Conservation (phyloP, 1,284 basidiomycete genomes). For the Paramarasmius palmivorus region DNA sequence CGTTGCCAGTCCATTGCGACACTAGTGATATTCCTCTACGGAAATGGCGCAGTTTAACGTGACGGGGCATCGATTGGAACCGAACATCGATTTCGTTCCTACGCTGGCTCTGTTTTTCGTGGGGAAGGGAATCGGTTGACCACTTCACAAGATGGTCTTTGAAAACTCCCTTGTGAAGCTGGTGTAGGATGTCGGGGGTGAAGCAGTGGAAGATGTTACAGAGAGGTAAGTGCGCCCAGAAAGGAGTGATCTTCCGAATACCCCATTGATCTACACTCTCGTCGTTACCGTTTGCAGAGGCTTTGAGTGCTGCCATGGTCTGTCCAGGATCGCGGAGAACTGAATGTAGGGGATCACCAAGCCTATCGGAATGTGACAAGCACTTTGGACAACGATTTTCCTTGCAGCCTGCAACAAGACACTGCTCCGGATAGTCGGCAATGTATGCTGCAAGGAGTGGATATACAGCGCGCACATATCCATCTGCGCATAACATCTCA, state of each 20-base stretch:
- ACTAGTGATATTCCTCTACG: slow-evolving; percentile 17
- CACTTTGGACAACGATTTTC: slow-evolving; percentile 20
- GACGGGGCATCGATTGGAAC: slow-evolving; percentile 20
- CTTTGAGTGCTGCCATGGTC: neutral
- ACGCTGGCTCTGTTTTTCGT: slow-evolving; percentile 1
- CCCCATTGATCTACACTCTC: neutral
- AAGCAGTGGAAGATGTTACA: slow-evolving; percentile 11
- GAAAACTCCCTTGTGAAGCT: slow-evolving; percentile 17
- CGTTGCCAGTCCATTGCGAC: slow-evolving; percentile 17
- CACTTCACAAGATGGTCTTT: slow-evolving; percentile 19
- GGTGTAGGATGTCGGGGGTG: slow-evolving; percentile 15
- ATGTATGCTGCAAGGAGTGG: slow-evolving; percentile 29
- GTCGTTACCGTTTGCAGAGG: neutral
- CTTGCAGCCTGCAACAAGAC: slow-evolving; percentile 20
- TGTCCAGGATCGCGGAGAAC: neutral
- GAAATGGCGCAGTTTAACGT: slow-evolving; percentile 26
- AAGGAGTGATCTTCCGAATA: slow-evolving; percentile 6
- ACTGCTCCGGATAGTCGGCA: slow-evolving; percentile 35
- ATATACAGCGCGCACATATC: slow-evolving; percentile 20
- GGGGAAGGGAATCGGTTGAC: slow-evolving; percentile 7
- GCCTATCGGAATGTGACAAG: slow-evolving; percentile 10
- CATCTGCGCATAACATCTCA: slow-evolving; percentile 25
- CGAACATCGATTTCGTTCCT: slow-evolving; percentile 24
- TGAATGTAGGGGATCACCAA: slow-evolving; percentile 1
- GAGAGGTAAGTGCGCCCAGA: slow-evolving; percentile 13